Evolutionary conservation across 148 eudicot genomes (phyloP).

Genomic region (Rhododendron molle): DNA sequence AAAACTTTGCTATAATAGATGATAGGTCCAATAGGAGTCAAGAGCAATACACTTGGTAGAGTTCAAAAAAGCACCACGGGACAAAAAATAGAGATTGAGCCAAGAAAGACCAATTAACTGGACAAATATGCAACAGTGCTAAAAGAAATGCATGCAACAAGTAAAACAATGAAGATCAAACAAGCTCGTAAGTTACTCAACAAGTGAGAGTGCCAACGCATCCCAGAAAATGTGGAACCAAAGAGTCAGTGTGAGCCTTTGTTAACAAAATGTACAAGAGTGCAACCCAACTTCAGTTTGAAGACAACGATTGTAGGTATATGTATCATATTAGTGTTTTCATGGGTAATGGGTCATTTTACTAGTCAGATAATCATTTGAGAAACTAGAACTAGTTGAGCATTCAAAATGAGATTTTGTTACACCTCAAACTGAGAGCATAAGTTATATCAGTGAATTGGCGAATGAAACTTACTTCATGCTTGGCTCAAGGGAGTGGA

Average conservation of each 20-base stretch:
- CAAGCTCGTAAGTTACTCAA: not conserved
- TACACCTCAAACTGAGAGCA: not conserved
- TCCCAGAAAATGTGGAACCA: not conserved
- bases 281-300: not conserved
- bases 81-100: not conserved
- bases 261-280: not conserved
- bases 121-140: not conserved
- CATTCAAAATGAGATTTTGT: not conserved
- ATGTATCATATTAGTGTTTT: not conserved
- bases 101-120: not conserved
- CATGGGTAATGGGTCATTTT: not conserved
- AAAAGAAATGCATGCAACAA: not conserved
- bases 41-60: not conserved
- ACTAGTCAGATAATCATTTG: not conserved
- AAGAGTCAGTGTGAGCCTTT: not conserved
- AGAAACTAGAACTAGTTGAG: not conserved
- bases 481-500: constrained; percentile 10
- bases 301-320: not conserved
- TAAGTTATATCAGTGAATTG: not conserved
- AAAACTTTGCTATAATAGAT: not conserved
- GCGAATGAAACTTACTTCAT: constrained; percentile 15
- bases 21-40: not conserved
- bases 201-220: not conserved
- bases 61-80: not conserved
- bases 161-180: not conserved